These are phyloP conservation scores for Colletotrichum sansevieriae DNA, from an alignment of 2,329 filamentous ascomycete species.

Conservation along the genomic window DNA sequence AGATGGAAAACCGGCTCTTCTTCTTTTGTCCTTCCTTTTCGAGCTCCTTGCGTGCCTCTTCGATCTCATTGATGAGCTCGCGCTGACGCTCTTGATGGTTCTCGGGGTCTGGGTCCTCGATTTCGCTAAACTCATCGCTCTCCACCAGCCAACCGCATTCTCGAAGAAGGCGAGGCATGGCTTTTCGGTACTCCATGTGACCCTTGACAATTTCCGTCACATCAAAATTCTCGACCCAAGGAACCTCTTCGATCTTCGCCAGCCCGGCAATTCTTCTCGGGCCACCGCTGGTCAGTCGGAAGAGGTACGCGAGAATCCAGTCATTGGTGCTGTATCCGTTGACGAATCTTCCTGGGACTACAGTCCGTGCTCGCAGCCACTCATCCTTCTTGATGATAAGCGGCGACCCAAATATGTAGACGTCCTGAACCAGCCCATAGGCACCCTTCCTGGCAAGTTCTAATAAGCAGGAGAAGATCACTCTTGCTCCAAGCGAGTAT, in stretches of 20 bases:
- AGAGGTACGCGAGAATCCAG: constrained; percentile 97
- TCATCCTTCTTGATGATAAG: constrained; percentile 94
- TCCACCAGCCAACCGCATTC: constrained; percentile 93
- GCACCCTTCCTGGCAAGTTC: constrained; percentile 89
- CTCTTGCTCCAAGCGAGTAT: constrained; percentile 90
- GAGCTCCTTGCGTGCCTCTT: constrained; percentile 89
- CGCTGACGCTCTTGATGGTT: constrained; percentile 89
- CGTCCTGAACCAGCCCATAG: constrained; percentile 91
- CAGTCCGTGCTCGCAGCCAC: constrained; percentile 82
- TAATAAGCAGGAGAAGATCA: constrained; percentile 91
- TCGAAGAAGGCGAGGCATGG: constrained; percentile 89
- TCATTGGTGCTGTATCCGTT: constrained; percentile 96
- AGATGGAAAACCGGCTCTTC: constrained; percentile 75
- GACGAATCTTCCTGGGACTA: constrained; percentile 92
- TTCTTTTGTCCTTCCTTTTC: constrained; percentile 79
- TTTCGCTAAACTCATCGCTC: constrained; percentile 94
- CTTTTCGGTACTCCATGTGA: constrained; percentile 95
- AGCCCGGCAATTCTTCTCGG: constrained; percentile 91
- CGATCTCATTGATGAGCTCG: constrained; percentile 96
- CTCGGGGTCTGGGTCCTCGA: constrained; percentile 96
- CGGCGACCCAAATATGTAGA: constrained; percentile 93
- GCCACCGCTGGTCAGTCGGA: constrained; percentile 92
- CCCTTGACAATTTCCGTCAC: constrained; percentile 88
- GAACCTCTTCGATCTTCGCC: constrained; percentile 79
- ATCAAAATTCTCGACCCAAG: constrained; percentile 89